Evolutionary conservation across 352 stramenopile genomes (phyloP).

Genomic region (Phytopythium chamaehyphon): DNA sequence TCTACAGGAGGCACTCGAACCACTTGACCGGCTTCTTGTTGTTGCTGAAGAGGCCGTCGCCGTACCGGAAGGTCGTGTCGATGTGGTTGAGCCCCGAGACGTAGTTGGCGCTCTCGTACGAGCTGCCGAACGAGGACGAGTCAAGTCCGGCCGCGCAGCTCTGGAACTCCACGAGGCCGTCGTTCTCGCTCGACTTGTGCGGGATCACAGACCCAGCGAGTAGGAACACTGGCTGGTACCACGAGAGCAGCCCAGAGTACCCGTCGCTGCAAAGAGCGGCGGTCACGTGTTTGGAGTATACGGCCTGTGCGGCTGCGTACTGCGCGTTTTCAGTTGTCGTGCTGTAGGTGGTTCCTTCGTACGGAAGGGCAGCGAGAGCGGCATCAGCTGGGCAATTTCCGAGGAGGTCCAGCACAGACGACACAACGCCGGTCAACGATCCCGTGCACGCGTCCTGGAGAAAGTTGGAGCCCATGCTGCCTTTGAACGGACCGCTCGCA

Average conservation of each 20-base stretch:
- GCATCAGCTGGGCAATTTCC: conserved; percentile 35
- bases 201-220: conserved; percentile 13
- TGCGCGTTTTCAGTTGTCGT: conserved; percentile 10
- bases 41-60: conserved; percentile 25
- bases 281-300: conserved; percentile 25
- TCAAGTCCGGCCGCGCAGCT: conserved; percentile 31
- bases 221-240: conserved; percentile 18
- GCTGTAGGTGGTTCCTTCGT: conserved; percentile 22
- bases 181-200: conserved; percentile 31
- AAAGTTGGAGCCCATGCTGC: conserved; percentile 28
- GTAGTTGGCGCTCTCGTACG: conserved; percentile 34
- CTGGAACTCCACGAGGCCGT: conserved; percentile 36
- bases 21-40: conserved; percentile 37
- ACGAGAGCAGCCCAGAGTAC: conserved; percentile 26
- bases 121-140: conserved; percentile 24
- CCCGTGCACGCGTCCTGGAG: conserved; percentile 28
- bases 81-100: conserved; percentile 38
- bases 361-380: conserved; percentile 25
- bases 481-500: conserved; percentile 17
- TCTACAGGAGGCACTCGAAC: conserved; percentile 37
- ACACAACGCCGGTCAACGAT: conserved; percentile 15
- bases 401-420: conserved; percentile 24
- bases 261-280: conserved; percentile 32
- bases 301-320: conserved; percentile 23
- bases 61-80: conserved; percentile 34